Evolutionary conservation across 2,329 filamentous ascomycete genomes (phyloP).

Genomic region (Elsinoe fawcettii): DNA sequence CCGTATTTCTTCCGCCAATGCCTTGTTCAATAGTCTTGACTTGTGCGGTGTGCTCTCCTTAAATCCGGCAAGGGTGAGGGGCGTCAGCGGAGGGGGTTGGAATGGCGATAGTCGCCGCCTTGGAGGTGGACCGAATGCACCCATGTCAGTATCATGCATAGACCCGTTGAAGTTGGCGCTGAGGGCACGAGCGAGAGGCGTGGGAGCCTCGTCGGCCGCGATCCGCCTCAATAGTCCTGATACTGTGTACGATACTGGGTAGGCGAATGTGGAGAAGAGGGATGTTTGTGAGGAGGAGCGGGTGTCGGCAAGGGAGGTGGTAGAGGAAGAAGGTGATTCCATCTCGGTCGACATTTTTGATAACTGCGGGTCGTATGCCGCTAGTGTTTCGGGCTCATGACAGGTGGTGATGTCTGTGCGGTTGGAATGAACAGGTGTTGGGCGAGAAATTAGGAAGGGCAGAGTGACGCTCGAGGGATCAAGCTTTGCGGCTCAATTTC

Average conservation of each 20-base stretch:
- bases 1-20: conserved; percentile 86
- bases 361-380: background rate
- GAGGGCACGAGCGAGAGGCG: conserved; percentile 29
- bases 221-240: conserved; percentile 41
- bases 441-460: conserved; percentile 8
- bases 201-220: conserved; percentile 37
- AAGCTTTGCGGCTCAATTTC: conserved; percentile 13
- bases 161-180: conserved; percentile 34
- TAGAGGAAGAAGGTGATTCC: conserved; percentile 18
- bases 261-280: conserved; percentile 40
- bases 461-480: background rate
- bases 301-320: conserved; percentile 22
- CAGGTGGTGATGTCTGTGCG: conserved; percentile 5
- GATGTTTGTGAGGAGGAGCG: conserved; percentile 19
- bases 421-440: conserved; percentile 14
- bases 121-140: conserved; percentile 50
- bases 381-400: conserved; percentile 14
- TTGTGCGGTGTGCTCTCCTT: conserved; percentile 50
- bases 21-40: conserved; percentile 60
- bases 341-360: conserved; percentile 15
- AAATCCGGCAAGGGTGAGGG: conserved; percentile 63
- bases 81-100: conserved; percentile 80
- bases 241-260: conserved; percentile 43
- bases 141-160: conserved; percentile 30
- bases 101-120: conserved; percentile 66